Percentiles rank a stretch among this genome's conserved stretches.
These are phyloP conservation scores for Russula sp. DNA, from an alignment of 768 basidiomycete species.

Conservation along the genomic window DNA sequence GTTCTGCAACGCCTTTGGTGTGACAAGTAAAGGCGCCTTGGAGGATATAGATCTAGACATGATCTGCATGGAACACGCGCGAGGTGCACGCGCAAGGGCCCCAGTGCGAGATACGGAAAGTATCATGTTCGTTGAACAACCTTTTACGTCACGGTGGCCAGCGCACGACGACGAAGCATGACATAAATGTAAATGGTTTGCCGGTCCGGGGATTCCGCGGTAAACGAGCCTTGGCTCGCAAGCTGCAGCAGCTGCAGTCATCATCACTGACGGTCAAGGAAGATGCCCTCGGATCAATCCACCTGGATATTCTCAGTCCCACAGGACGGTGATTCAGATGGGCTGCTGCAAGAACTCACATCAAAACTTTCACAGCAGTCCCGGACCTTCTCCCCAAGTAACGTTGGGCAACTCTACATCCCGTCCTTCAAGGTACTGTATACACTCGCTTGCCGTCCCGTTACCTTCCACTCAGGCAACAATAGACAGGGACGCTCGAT, in stretches of 20 bases:
- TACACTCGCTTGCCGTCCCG: conserved; percentile 14
- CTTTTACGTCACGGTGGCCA: neutral
- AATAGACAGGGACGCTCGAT: conserved; percentile 90
- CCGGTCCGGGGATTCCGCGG: conserved; percentile 1
- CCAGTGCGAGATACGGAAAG: neutral
- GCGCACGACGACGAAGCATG: too few relatives aligned
- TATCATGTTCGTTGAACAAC: neutral
- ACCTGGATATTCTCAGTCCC: conserved; percentile 92
- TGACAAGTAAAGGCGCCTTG: conserved; percentile 30
- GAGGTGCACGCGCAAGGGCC: neutral
- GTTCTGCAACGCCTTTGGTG: conserved; percentile 30
- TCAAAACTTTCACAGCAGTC: conserved; percentile 57
- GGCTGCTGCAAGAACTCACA: conserved; percentile 57
- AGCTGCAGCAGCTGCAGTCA: neutral
- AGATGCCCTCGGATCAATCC: conserved; percentile 93
- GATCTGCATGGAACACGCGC: neutral
- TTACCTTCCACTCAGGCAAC: neutral
- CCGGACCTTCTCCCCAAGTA: conserved; percentile 41
- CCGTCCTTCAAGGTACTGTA: conserved; percentile 85
- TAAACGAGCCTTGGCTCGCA: neutral
- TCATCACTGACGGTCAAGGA: conserved; percentile 9
- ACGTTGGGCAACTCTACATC: conserved; percentile 61
- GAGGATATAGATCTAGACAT: conserved; percentile 10
- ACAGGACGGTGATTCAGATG: conserved; percentile 78
- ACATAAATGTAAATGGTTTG: neutral